Evolutionary conservation across 495 filamentous ascomycete species (phyloP), one percentile per base, ranked within the genome.

Genomic region (Lasiosphaeris hirsuta): DNA sequence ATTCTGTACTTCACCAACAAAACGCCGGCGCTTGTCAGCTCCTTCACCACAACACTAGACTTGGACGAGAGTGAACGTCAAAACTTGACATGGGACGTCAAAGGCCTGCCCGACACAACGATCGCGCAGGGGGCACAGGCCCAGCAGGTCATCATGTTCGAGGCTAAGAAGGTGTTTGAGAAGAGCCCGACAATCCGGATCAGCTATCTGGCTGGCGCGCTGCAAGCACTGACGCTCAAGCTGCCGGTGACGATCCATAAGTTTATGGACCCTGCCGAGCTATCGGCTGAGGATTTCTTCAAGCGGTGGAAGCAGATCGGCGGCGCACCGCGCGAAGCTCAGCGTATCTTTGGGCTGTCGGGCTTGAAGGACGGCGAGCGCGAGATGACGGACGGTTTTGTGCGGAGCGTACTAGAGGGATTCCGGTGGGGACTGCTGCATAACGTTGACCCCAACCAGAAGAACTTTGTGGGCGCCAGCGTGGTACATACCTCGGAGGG

Each of bases 261-360:
- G 61, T 99, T 94, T 73, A 96, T 97, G 92, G 92, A 96, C 56
- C 84, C 88, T 0, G 92, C 95, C 0, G 82, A 88, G 39, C 72
- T 99, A 38, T 81, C 81, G 8, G 84, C 85, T 0, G 94, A 97
- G 47, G 94, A 97, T 58, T 99, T 97, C 74, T 99, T 99, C 78
- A 97, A 94, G 77, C 80, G 95, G 17, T 99, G 95, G 95, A 90
- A 94, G 72, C 95, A 99, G 71, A 97, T 99, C 64, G 95, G 95
- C 14, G 91, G 89, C 7, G 80, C 79, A 2, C 89, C 92, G 6
- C 79, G 96, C 10, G 95, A 99, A 67, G 82, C 87, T 0, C 95
- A 99, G 69, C 77, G 81, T 39, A 88, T 97, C 7, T 95, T 97
- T 69, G 86, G 86, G 0, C 69, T 89, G 23, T 59, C 57, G 0